Conservation (phyloP, 495 filamentous ascomycete species). For the Pyrenula aspistea region DNA sequence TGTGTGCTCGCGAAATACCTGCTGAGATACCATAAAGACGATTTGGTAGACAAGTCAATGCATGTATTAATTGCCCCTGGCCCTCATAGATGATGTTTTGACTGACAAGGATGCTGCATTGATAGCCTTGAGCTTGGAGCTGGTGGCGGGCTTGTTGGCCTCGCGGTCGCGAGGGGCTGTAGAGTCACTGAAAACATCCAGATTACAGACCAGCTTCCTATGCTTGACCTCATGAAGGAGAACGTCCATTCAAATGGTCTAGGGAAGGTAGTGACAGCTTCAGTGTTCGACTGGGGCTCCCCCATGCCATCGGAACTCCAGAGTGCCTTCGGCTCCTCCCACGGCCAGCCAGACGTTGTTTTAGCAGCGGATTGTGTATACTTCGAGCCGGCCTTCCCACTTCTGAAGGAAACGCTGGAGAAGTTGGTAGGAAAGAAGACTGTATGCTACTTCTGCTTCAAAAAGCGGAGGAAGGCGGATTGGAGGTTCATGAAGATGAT, state of each 20-base stretch:
- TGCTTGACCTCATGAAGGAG: conserved; percentile 68
- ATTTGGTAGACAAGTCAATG: conserved; percentile 58
- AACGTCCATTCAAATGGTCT: conserved; percentile 75
- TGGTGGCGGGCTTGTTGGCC: conserved; percentile 76
- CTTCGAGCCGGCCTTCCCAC: conserved; percentile 87
- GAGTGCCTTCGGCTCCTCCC: background rate
- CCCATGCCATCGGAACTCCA: background rate
- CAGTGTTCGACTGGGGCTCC: conserved; percentile 63
- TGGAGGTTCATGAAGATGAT: conserved; percentile 58
- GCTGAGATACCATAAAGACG: conserved; percentile 50
- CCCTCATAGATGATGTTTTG: conserved; percentile 1
- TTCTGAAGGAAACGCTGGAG: conserved; percentile 67
- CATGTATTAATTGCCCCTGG: conserved; percentile 31
- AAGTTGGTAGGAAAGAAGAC: conserved; percentile 46
- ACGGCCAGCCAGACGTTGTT: conserved; percentile 56
- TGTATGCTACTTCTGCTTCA: conserved; percentile 89
- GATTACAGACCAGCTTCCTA: conserved; percentile 78
- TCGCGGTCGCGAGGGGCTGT: conserved; percentile 28
- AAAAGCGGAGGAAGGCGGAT: conserved; percentile 70
- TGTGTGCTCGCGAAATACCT: conserved; percentile 78
- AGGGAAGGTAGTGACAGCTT: conserved; percentile 41
- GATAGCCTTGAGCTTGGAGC: conserved; percentile 82
- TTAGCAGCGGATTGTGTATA: conserved; percentile 96
- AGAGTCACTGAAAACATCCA: conserved; percentile 34
- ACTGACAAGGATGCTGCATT: background rate